A percentile compares a stretch with the other conserved stretches of the same genome.
Evolutionary conservation across 345 rosid genomes (phyloP).

Genomic region (Limnanthes douglasii): DNA sequence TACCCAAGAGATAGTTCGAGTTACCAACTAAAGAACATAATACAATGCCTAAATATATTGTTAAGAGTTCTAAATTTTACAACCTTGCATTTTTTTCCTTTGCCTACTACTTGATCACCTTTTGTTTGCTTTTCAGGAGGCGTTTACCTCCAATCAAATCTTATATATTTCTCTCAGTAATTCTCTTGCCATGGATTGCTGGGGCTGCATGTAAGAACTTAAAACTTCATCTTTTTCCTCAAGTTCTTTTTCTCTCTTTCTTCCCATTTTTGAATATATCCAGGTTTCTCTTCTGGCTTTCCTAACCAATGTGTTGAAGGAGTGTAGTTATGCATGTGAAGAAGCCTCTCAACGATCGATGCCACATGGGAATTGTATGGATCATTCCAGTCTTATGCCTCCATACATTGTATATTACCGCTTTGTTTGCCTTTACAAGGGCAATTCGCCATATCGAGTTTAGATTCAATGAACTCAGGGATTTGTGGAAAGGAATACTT

Average conservation of each 20-base stretch:
- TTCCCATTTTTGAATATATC: slow-evolving; percentile 1
- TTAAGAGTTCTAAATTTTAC: too few relatives aligned
- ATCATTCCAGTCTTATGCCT: slow-evolving; percentile 37
- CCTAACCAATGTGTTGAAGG: slow-evolving; percentile 6
- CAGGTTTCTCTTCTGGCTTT: too few relatives aligned
- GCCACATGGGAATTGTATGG: slow-evolving; percentile 52
- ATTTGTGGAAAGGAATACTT: slow-evolving; percentile 73
- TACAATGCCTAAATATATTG: too few relatives aligned
- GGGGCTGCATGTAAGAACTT: slow-evolving; percentile 48
- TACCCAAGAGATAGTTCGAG: too few relatives aligned
- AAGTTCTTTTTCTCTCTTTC: background rate
- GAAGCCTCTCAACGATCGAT: slow-evolving; percentile 40
- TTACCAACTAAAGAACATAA: too few relatives aligned
- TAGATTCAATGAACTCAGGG: slow-evolving; percentile 73
- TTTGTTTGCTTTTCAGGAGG: slow-evolving; percentile 48
- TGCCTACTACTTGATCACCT: slow-evolving; percentile 2
- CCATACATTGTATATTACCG: slow-evolving; percentile 39
- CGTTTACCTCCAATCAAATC: slow-evolving; percentile 66
- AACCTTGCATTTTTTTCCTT: background rate
- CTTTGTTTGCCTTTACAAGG: slow-evolving; percentile 41
- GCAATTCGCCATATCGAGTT: slow-evolving; percentile 71
- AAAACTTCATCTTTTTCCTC: slow-evolving; percentile 3
- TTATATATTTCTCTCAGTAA: slow-evolving; percentile 53
- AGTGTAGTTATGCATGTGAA: slow-evolving; percentile 41
- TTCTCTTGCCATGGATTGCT: slow-evolving; percentile 64